Base-by-base conservation (phyloP, 164 flowering plant genomes). In the Taxillus chinensis region DNA sequence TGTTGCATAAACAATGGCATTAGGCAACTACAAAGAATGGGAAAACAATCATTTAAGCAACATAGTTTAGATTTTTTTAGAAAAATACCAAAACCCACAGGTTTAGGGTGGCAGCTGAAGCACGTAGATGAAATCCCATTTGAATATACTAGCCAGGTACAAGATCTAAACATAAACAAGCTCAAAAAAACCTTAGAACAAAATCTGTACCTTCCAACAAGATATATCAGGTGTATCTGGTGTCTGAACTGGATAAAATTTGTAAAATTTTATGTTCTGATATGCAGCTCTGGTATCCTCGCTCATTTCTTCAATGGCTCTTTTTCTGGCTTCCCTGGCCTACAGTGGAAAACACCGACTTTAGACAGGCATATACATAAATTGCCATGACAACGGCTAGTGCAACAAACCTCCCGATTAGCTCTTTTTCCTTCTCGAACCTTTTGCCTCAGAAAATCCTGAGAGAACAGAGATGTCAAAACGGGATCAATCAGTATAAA, bases 251-350 rank as follows among this genome's bases (percentile, higher is more conserved):
- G 99, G 99, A 70, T 95, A 95, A 74, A 89, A 95, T 73, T 95
- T 95, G 82, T 89, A 91, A 68, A 95, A 87, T 68, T 63, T 76
- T 83, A 91, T 91, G 48, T 68, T 80, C 69, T 87, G 68, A 70
- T 71, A 80, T 54, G 90, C 96, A 41, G 74, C 71, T 70, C 70
- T 91, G 7, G 74, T 74, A 59, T 86, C 92, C 66, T 72, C 88
- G 62, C 79, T 84, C 95, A 92, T 85, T 68, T 89, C 95, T 62
- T 79, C 92, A 55, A 77, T 10, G 27, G 87, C 86, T 58, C 80
- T 89, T 62, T 68, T 85, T 41, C 90, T 81, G 37, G 96, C 92
- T 68, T 86, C 93, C 73, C 79, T 91, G 56, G 96, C 96, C 99
- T 91, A 65, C 13, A 76, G 17, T 51, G 17, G 27, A 27, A 27